phyloP scores from a whole-genome alignment of 1,284 basidiomycete genomes.

The Hypsizygus ulmarius region DNA sequence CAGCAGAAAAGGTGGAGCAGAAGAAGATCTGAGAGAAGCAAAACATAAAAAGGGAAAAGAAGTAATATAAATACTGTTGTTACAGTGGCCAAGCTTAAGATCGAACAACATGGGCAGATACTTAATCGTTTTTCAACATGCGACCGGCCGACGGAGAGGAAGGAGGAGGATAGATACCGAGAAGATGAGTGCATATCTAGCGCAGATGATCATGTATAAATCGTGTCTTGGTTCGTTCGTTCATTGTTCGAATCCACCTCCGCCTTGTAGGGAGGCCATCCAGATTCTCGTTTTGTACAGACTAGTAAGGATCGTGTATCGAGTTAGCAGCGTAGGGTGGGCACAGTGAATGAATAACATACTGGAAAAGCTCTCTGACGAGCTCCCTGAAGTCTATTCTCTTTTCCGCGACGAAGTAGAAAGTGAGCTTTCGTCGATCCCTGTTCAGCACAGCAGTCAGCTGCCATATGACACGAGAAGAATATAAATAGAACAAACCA shows the following conservation, averaged over 20 bases:
- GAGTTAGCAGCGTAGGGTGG: not conserved
- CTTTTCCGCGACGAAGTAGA: slow-evolving; percentile 96
- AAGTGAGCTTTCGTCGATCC: slow-evolving; percentile 96
- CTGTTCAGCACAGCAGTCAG: slow-evolving; percentile 35
- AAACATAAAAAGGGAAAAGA: not conserved
- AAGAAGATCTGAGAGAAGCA: slow-evolving; percentile 9
- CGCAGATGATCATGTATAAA: slow-evolving; percentile 5
- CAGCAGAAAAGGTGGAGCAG: slow-evolving; percentile 11
- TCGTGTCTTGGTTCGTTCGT: not conserved
- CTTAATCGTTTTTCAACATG: slow-evolving; percentile 4
- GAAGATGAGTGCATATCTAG: slow-evolving; percentile 18
- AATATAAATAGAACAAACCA: slow-evolving; percentile 60
- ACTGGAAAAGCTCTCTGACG: slow-evolving; percentile 90
- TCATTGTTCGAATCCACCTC: slow-evolving; percentile 36
- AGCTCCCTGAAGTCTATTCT: slow-evolving; percentile 97
- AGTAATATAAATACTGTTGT: slow-evolving; percentile 9
- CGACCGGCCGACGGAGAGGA: slow-evolving; percentile 15
- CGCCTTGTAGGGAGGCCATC: slow-evolving; percentile 64
- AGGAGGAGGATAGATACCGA: slow-evolving; percentile 10
- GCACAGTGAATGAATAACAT: slow-evolving; percentile 14
- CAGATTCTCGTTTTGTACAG: slow-evolving; percentile 79
- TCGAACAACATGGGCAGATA: slow-evolving; percentile 7
- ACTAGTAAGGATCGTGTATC: slow-evolving; percentile 30
- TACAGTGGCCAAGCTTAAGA: slow-evolving; percentile 17
- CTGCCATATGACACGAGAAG: slow-evolving; percentile 3